A percentile compares a stretch with the other conserved stretches of the same genome.
Evolutionary conservation across 2,329 filamentous ascomycete genomes (phyloP).

Genomic region (Claviceps digitariae): DNA sequence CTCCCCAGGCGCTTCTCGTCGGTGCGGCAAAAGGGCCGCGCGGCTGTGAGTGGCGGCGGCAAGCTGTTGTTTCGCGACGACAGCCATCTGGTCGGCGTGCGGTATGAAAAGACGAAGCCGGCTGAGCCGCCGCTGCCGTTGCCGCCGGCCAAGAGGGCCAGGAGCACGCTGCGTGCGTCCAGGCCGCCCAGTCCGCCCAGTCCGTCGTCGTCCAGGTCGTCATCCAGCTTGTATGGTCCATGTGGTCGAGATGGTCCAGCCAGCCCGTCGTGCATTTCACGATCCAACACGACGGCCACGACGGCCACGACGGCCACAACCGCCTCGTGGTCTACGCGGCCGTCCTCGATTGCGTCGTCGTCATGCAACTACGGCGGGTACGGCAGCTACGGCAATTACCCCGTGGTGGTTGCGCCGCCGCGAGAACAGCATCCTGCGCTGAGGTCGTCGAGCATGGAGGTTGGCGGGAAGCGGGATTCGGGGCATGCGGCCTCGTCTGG

Average conservation of each 20-base stretch:
- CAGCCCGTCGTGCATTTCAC: conserved; percentile 6
- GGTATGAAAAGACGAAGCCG: conserved; percentile 47
- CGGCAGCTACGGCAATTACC: too few relatives aligned
- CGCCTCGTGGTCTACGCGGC: conserved; percentile 1
- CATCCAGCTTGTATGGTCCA: not conserved
- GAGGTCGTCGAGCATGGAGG: conserved; percentile 20
- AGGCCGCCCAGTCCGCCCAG: not conserved
- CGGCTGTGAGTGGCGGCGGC: conserved; percentile 15
- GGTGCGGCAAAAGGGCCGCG: conserved; percentile 27
- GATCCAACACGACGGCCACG: conserved; percentile 12
- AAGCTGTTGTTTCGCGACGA: conserved; percentile 31
- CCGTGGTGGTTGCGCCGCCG: conserved; percentile 25
- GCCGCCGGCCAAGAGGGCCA: conserved; percentile 22
- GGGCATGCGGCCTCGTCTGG: conserved; percentile 31
- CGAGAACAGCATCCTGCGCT: conserved; percentile 41
- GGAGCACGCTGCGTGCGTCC: conserved; percentile 10
- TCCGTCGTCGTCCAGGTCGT: not conserved
- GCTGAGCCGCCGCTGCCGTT: conserved; percentile 44
- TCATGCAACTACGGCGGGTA: conserved; percentile 14
- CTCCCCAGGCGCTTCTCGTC: conserved; percentile 29
- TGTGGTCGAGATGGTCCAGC: too few relatives aligned
- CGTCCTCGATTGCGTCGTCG: conserved; percentile 6
- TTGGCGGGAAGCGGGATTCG: conserved; percentile 40
- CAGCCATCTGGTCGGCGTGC: conserved; percentile 36
- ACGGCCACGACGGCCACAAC: conserved; percentile 8